A percentile compares a stretch with the other conserved stretches of the same genome.
Evolutionary conservation across 129 eudicot genomes (phyloP).

Genomic region (Apium graveolens): DNA sequence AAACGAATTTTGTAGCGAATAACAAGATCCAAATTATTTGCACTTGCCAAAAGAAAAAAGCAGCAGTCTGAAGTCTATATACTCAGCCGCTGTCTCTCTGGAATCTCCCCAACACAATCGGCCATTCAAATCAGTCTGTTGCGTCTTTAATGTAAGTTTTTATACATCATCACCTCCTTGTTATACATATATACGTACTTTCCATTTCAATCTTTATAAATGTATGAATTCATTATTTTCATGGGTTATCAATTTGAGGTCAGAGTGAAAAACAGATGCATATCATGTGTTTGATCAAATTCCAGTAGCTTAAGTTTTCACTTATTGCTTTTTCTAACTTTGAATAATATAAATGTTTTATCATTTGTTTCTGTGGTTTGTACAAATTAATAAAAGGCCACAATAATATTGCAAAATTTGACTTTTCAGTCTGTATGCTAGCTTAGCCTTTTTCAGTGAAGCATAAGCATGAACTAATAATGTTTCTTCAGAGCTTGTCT

Average conservation of each 20-base stretch:
- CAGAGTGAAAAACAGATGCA: neutral
- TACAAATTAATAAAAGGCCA: neutral
- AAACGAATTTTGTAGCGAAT: no score
- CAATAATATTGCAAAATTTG: no score
- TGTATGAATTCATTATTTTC: neutral
- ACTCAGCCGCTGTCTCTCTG: neutral
- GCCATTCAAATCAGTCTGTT: neutral
- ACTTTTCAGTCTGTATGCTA: no score
- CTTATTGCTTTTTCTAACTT: neutral
- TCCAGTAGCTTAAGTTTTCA: neutral
- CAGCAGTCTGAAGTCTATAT: no score
- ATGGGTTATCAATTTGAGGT: neutral
- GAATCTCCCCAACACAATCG: neutral
- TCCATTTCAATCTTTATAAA: neutral
- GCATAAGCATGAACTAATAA: no score
- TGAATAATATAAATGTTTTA: neutral
- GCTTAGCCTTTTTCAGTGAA: no score
- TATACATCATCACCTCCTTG: neutral
- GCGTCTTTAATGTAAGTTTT: neutral
- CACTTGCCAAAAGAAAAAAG: no score
- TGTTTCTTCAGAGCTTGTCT: no score
- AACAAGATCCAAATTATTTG: no score
- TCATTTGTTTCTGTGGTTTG: neutral
- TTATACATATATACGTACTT: neutral
- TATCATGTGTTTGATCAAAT: neutral